Percentiles rank a stretch among this genome's conserved stretches.
phyloP scores from a whole-genome alignment of 2,329 filamentous ascomycete species.

The Trematosphaeria pertusa region DNA sequence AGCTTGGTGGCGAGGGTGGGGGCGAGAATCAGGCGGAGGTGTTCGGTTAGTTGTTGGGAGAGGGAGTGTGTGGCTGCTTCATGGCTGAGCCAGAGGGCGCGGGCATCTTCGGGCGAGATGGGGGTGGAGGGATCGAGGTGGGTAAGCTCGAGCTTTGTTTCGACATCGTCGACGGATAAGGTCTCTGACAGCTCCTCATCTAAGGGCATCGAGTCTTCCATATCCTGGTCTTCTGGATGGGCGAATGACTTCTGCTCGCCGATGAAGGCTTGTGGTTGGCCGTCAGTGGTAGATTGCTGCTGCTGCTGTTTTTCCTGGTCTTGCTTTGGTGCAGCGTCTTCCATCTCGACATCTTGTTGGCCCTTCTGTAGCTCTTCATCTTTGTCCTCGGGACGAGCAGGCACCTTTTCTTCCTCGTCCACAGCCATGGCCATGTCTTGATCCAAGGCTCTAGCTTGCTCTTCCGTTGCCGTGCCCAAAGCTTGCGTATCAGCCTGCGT shows the following conservation, averaged over 20 bases:
- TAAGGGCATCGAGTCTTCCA: slow-evolving; percentile 43
- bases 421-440: slow-evolving; percentile 86
- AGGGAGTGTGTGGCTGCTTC: slow-evolving; percentile 84
- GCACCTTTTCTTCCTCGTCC: slow-evolving; percentile 56
- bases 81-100: slow-evolving; percentile 83
- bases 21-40: slow-evolving; percentile 92
- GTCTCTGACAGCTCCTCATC: slow-evolving; percentile 46
- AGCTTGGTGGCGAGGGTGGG: slow-evolving; percentile 96
- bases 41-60: slow-evolving; percentile 88
- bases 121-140: slow-evolving; percentile 61
- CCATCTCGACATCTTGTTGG: slow-evolving; percentile 56
- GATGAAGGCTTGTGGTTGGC: slow-evolving; percentile 53
- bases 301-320: slow-evolving; percentile 35
- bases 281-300: slow-evolving; percentile 35
- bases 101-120: slow-evolving; percentile 63
- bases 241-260: slow-evolving; percentile 50
- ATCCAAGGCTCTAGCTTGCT: slow-evolving; percentile 85
- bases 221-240: slow-evolving; percentile 46
- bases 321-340: slow-evolving; percentile 45
- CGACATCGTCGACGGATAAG: slow-evolving; percentile 51
- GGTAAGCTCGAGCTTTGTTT: slow-evolving; percentile 73
- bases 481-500: slow-evolving; percentile 87
- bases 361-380: slow-evolving; percentile 36
- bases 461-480: slow-evolving; percentile 84
- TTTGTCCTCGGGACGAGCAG: slow-evolving; percentile 43